These are phyloP conservation scores for Leccinum fibrillosum DNA, from an alignment of 768 basidiomycete species.

Conservation along the genomic window DNA sequence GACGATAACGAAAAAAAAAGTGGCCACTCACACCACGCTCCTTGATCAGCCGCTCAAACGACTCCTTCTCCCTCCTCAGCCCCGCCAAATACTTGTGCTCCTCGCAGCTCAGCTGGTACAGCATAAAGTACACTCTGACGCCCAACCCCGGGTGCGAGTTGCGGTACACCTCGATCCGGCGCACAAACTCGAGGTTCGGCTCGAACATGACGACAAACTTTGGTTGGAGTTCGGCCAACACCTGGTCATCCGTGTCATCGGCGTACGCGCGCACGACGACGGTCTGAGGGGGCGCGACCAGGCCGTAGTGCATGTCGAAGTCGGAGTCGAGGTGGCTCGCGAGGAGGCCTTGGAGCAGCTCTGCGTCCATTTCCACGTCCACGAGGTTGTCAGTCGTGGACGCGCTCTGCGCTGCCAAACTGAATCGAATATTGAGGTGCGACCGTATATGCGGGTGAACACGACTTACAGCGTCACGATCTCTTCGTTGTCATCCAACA, in stretches of 20 bases:
- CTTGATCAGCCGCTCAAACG: slow-evolving; percentile 88
- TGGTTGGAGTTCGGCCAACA: slow-evolving; percentile 84
- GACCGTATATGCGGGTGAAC: not conserved
- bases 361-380: slow-evolving; percentile 16
- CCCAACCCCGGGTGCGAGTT: slow-evolving; percentile 78
- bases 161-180: slow-evolving; percentile 91
- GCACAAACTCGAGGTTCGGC: slow-evolving; percentile 87
- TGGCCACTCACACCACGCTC: slow-evolving; percentile 74
- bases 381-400: slow-evolving; percentile 9
- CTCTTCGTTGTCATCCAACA: slow-evolving; percentile 29
- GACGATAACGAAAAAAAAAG: not conserved
- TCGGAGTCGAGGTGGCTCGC: slow-evolving; percentile 44
- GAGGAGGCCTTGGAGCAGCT: slow-evolving; percentile 24
- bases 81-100: slow-evolving; percentile 93
- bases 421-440: not conserved
- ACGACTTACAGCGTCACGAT: slow-evolving; percentile 57
- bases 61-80: slow-evolving; percentile 87
- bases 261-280: slow-evolving; percentile 86
- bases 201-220: slow-evolving; percentile 95
- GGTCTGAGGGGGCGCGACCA: slow-evolving; percentile 73
- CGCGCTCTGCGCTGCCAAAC: slow-evolving; percentile 20
- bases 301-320: slow-evolving; percentile 77
- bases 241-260: slow-evolving; percentile 83
- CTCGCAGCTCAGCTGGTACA: slow-evolving; percentile 91
- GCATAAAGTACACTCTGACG: slow-evolving; percentile 91